Conservation (phyloP, 768 basidiomycete genomes). For the Austroboletus eburneus region DNA sequence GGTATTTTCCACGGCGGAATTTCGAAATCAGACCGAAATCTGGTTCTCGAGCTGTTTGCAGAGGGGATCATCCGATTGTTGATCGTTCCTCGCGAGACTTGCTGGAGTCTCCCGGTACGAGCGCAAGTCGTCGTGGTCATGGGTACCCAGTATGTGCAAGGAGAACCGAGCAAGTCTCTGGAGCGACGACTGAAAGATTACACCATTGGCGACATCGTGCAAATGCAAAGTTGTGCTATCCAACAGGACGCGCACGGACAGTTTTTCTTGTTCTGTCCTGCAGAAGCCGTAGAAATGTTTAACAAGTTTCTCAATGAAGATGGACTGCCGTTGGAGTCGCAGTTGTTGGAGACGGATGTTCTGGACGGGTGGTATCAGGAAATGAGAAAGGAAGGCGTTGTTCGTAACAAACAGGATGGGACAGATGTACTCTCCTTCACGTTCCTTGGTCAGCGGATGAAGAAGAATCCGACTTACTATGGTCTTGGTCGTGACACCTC, state of each 20-base stretch:
- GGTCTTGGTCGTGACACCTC: conserved; percentile 42
- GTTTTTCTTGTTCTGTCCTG: conserved; percentile 87
- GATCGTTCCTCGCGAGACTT: conserved; percentile 76
- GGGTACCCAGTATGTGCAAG: conserved; percentile 82
- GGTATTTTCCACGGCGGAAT: conserved; percentile 83
- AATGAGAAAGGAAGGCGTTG: conserved; percentile 35
- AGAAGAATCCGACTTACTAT: conserved; percentile 84
- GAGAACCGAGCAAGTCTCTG: conserved; percentile 39
- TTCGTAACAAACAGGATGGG: conserved; percentile 57
- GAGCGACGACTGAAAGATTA: conserved; percentile 80
- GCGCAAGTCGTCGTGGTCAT: conserved; percentile 82
- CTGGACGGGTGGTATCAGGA: conserved; percentile 46
- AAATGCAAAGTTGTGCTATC: conserved; percentile 89
- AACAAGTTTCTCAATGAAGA: conserved; percentile 74
- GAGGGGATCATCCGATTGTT: conserved; percentile 78
- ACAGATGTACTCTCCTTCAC: conserved; percentile 80
- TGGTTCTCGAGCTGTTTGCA: conserved; percentile 77
- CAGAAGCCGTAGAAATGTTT: conserved; percentile 78
- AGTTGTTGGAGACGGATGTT: conserved; percentile 48
- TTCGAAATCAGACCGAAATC: conserved; percentile 56
- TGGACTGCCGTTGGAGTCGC: conserved; percentile 87
- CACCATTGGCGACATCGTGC: conserved; percentile 71
- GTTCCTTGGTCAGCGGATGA: conserved; percentile 67
- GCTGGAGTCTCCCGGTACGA: conserved; percentile 86
- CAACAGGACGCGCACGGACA: conserved; percentile 54